phyloP scores from a whole-genome alignment of 495 filamentous ascomycete genomes.

The Lindgomyces ingoldianus region DNA sequence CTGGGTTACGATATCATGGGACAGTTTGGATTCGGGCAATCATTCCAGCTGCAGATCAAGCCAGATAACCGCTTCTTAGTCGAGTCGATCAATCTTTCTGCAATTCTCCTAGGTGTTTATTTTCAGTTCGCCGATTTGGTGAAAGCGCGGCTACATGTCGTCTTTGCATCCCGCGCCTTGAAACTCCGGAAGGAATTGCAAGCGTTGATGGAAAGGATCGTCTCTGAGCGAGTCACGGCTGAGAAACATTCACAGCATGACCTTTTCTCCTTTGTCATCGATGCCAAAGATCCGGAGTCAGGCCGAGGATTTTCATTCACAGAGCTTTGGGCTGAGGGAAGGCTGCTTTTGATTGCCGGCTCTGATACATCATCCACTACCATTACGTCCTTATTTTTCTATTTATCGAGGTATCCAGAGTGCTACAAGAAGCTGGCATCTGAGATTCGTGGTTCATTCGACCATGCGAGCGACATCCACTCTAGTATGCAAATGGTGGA shows the following conservation, averaged over 20 bases:
- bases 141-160: background rate
- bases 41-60: background rate
- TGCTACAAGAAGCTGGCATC: conserved; percentile 48
- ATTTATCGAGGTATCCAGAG: conserved; percentile 55
- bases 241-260: background rate
- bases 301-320: conserved; percentile 3
- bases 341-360: conserved; percentile 14
- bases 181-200: background rate
- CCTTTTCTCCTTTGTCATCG: conserved; percentile 4
- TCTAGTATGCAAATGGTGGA: conserved; percentile 43
- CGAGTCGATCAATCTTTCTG: background rate
- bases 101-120: background rate
- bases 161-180: background rate
- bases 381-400: conserved; percentile 54
- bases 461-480: background rate
- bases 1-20: conserved; percentile 14
- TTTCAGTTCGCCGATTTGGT: background rate
- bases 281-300: conserved; percentile 14
- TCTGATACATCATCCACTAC: conserved; percentile 40
- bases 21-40: conserved; percentile 13
- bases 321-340: conserved; percentile 11
- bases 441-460: conserved; percentile 50
- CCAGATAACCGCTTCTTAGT: conserved; percentile 11
- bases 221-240: background rate
- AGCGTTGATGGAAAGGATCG: background rate